These are phyloP conservation scores for Chlamydomonas eustigma DNA, from an alignment of 139 green algal species.

Conservation along the genomic window DNA sequence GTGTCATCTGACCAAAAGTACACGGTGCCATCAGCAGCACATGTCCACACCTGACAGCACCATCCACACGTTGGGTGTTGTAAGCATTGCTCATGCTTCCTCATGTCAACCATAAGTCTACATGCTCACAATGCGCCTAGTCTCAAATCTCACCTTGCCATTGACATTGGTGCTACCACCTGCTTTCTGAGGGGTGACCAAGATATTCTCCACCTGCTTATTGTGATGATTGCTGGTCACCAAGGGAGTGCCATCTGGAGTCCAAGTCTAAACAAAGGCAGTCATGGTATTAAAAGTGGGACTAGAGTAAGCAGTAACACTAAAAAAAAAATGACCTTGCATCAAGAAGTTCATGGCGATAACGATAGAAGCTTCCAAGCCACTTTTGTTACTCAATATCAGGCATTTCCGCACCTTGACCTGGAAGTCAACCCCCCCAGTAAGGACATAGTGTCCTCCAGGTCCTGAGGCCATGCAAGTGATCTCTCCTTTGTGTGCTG, in stretches of 20 bases:
- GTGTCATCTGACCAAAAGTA: conserved; percentile 31
- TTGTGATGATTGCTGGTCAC: conserved; percentile 36
- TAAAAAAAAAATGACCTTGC: too few species aligned
- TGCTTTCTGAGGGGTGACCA: conserved; percentile 23
- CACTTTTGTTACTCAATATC: too few species aligned
- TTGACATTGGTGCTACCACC: background rate
- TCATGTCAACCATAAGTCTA: background rate
- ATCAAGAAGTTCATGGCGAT: too few species aligned
- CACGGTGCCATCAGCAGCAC: conserved; percentile 37
- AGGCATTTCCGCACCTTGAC: conserved; percentile 25
- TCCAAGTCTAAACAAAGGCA: conserved; percentile 25
- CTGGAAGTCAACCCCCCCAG: conserved; percentile 48
- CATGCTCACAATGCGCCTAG: too few species aligned
- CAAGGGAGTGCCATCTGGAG: conserved; percentile 21
- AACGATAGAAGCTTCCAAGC: too few species aligned
- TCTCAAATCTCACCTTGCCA: conserved; percentile 16
- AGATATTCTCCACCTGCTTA: conserved; percentile 40
- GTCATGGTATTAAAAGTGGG: background rate
- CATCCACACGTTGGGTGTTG: too few species aligned
- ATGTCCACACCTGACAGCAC: conserved; percentile 27
- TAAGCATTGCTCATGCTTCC: too few species aligned
- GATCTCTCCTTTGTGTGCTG: conserved; percentile 51
- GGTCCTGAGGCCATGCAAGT: conserved; percentile 24
- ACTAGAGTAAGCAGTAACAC: background rate
- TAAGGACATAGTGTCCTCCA: conserved; percentile 30